A percentile compares a stretch with the other conserved stretches of the same genome.
These are phyloP conservation scores for Rosa rugosa DNA, from an alignment of 306 rosid species.

Conservation along the genomic window DNA sequence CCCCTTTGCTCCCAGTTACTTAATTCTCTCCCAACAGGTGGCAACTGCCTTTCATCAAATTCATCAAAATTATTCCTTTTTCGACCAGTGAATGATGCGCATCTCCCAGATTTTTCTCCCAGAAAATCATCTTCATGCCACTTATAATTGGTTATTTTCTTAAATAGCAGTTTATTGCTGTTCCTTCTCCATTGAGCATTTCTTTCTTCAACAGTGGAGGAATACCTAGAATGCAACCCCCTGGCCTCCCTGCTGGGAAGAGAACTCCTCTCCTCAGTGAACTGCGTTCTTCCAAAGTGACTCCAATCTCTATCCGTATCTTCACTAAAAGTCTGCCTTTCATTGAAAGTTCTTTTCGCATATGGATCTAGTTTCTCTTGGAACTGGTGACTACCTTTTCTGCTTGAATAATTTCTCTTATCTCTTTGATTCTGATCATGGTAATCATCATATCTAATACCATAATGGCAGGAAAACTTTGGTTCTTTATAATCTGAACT, in stretches of 20 bases:
- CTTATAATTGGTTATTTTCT: conserved; percentile 27
- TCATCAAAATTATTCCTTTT: conserved; percentile 31
- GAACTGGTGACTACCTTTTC: conserved; percentile 31
- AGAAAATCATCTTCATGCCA: conserved; percentile 31
- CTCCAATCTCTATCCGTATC: conserved; percentile 35
- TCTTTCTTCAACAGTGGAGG: conserved; percentile 32
- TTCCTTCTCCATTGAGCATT: conserved; percentile 34
- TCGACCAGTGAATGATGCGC: conserved; percentile 27
- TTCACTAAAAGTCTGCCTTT: conserved; percentile 31
- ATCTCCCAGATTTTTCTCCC: conserved; percentile 29
- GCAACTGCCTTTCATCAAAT: conserved; percentile 32
- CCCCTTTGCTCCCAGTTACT: conserved; percentile 35
- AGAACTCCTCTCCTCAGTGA: conserved; percentile 34
- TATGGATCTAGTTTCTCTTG: conserved; percentile 27
- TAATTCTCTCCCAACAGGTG: conserved; percentile 28
- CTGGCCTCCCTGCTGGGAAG: conserved; percentile 39
- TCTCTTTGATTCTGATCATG: conserved; percentile 14
- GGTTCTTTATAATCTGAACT: conserved; percentile 37
- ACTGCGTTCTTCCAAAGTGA: conserved; percentile 26
- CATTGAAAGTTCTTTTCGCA: conserved; percentile 31
- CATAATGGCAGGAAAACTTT: conserved; percentile 35
- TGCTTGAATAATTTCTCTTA: conserved; percentile 22
- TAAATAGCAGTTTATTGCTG: conserved; percentile 28
- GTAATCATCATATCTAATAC: conserved; percentile 34
- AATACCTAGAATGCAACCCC: conserved; percentile 36